Conservation (phyloP, 257 asterid genomes). For the Solanum sparsipilum region DNA sequence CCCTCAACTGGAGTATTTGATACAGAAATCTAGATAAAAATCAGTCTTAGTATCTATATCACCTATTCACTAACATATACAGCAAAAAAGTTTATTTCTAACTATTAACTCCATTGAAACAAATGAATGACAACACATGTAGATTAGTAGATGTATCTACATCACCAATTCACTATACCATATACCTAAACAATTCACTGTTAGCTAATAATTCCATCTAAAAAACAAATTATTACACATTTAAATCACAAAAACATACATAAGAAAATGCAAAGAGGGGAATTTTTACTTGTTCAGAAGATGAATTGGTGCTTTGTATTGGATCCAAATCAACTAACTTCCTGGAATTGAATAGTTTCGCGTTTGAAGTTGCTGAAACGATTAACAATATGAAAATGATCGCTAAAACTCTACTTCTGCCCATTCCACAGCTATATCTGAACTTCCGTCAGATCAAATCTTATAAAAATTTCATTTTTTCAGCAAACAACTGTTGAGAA, state of each 20-base stretch:
- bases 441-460: background rate
- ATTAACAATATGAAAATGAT: background rate
- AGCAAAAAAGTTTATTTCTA: background rate
- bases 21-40: conserved; percentile 33
- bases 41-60: background rate
- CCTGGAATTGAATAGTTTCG: background rate
- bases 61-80: background rate
- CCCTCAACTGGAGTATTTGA: conserved; percentile 16
- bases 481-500: background rate
- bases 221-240: background rate
- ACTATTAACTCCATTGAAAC: background rate
- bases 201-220: background rate
- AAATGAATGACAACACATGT: background rate
- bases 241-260: background rate
- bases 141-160: background rate
- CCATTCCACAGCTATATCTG: conserved; percentile 2
- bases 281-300: background rate
- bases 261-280: background rate
- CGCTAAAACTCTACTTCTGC: background rate
- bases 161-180: background rate
- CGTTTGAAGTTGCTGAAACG: background rate
- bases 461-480: background rate
- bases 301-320: background rate
- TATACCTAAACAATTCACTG: background rate
- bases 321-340: background rate